Base-by-base conservation (phyloP, 257 asterid species). In the Vinca minor region DNA sequence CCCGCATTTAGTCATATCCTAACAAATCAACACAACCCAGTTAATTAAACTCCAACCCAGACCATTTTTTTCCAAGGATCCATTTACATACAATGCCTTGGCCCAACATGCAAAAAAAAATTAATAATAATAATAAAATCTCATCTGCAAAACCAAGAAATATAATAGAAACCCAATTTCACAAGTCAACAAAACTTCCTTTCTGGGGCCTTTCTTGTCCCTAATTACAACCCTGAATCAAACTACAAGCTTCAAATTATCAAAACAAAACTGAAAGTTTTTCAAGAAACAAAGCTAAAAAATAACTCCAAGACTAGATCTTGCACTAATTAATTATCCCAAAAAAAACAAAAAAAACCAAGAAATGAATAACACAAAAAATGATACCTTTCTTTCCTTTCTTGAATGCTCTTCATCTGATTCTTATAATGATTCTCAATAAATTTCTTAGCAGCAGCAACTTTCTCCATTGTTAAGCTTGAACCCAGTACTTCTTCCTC, bases 361-460 rank as follows among this genome's bases (percentile, higher is more conserved):
- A n/a, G n/a, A 29, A 18, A 28, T 35, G 3, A 17, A n/a, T n/a
- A 7, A 28, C 63, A 20, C 12, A 42, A 26, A 41, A 64, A 42
- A 34, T n/a, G n/a, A n/a, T 64, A 91, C 98, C 98, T 89, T 58
- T 92, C 88, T 68, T 92, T 92, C 69, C 98, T 78, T 42, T 92
- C 93, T 72, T 92, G 96, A 63, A 92, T 85, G 82, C 84, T 92
- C 74, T 89, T 92, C 95, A 83, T 92, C 87, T 92, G 98, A 75
- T 81, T 87, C 69, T 85, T 89, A 76, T 92, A 92, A 88, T 92
- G 98, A 76, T 92, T 92, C 83, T 92, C 98, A 70, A 92, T 92
- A 79, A 75, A 92, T 83, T 92, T 88, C 60, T 92, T 92, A 0
- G 98, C 98, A 59, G 98, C 98, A 18, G 98, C 96, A n/a, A 92